phyloP scores from a whole-genome alignment of 352 stramenopile species.

The Phytopythium delawarense region DNA sequence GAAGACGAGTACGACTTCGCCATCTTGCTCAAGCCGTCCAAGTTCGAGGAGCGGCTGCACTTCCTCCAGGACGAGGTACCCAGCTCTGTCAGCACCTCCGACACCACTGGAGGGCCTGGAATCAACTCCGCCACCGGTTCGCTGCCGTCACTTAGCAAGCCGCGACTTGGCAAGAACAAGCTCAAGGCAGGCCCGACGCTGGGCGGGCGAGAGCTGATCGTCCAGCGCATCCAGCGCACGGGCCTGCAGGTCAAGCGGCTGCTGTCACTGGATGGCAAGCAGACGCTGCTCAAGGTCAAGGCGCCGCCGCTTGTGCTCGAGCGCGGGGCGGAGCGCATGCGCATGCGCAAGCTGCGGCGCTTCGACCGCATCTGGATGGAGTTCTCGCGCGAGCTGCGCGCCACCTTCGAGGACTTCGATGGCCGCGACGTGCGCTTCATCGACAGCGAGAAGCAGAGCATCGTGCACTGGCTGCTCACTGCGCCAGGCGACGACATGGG shows the following conservation, averaged over 20 bases:
- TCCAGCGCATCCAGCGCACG: slow-evolving; percentile 51
- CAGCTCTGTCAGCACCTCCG: not conserved
- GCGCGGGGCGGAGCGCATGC: slow-evolving; percentile 57
- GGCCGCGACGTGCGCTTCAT: slow-evolving; percentile 53
- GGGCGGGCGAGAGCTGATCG: slow-evolving; percentile 31
- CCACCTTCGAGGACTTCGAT: slow-evolving; percentile 70
- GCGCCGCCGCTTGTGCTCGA: slow-evolving; percentile 64
- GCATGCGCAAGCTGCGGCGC: slow-evolving; percentile 54
- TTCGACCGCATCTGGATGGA: slow-evolving; percentile 82
- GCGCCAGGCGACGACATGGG: slow-evolving; percentile 19
- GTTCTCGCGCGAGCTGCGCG: slow-evolving; percentile 60
- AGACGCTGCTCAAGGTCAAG: slow-evolving; percentile 76
- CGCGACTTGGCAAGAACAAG: not conserved
- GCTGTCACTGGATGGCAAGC: slow-evolving; percentile 65
- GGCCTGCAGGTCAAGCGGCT: slow-evolving; percentile 71
- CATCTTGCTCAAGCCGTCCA: slow-evolving; percentile 75
- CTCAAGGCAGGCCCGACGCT: slow-evolving; percentile 9
- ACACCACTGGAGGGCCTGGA: not conserved
- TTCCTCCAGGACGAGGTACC: slow-evolving; percentile 11
- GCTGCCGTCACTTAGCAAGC: not conserved
- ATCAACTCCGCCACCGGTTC: not conserved
- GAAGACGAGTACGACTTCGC: slow-evolving; percentile 83
- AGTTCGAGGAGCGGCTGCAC: slow-evolving; percentile 59
- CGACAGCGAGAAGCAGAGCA: slow-evolving; percentile 80
- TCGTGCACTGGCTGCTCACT: slow-evolving; percentile 67